Evolutionary conservation across 2,329 filamentous ascomycete species (phyloP).

Genomic region (Exutisphaerella laricina): DNA sequence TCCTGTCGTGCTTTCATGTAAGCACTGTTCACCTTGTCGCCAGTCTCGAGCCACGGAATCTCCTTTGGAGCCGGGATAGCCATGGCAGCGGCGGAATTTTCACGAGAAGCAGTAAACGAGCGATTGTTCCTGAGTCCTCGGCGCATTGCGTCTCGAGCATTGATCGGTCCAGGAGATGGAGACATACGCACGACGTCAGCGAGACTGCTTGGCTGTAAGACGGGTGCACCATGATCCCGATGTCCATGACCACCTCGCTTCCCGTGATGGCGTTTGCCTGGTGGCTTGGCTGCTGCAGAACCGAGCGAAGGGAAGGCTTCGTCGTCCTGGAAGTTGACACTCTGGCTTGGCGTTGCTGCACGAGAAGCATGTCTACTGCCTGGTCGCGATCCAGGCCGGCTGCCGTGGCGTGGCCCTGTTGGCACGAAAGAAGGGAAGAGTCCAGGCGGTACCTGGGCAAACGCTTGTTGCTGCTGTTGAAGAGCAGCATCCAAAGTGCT

Average conservation of each 20-base stretch:
- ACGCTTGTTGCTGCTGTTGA: conserved; percentile 39
- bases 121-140: conserved; percentile 57
- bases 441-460: conserved; percentile 52
- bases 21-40: conserved; percentile 80
- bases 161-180: conserved; percentile 60
- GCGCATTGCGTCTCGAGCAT: conserved; percentile 48
- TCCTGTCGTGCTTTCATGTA: conserved; percentile 94
- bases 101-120: conserved; percentile 57
- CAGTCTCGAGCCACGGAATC: conserved; percentile 94
- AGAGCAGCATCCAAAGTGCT: conserved; percentile 41
- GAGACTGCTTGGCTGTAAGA: conserved; percentile 69
- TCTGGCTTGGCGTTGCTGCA: conserved; percentile 58
- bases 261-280: conserved; percentile 82
- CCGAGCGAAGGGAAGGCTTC: conserved; percentile 91
- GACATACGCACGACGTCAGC: conserved; percentile 96
- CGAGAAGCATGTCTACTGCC: conserved; percentile 72
- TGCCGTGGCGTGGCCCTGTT: conserved; percentile 38
- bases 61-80: conserved; percentile 84
- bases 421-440: conserved; percentile 57
- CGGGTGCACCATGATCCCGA: conserved; percentile 60
- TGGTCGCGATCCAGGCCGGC: conserved; percentile 73
- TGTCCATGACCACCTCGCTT: conserved; percentile 77
- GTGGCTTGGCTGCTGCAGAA: conserved; percentile 63
- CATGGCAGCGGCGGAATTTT: conserved; percentile 75
- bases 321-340: conserved; percentile 71